phyloP scores from a whole-genome alignment of 2,329 filamentous ascomycete genomes.

The Pyricularia pennisetigena region DNA sequence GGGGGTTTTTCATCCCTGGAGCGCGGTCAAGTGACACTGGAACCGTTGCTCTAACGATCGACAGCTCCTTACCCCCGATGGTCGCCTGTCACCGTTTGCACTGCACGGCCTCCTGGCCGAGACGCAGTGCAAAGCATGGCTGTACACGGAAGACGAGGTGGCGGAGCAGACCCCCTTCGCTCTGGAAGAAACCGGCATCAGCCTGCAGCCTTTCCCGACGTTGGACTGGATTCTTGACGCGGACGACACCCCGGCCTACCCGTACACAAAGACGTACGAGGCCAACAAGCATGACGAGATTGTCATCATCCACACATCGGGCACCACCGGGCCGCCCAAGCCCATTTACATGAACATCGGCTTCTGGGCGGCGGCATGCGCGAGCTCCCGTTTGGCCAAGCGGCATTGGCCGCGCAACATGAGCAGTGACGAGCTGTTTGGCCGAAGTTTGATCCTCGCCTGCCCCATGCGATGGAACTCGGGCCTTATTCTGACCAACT shows the following conservation, averaged over 20 bases:
- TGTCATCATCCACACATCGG: not conserved
- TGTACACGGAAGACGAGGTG: not conserved
- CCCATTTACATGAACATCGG: not conserved
- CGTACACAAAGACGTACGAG: not conserved
- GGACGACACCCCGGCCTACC: not conserved
- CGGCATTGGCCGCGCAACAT: not conserved
- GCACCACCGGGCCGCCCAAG: not conserved
- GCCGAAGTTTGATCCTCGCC: not conserved
- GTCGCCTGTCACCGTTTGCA: not conserved
- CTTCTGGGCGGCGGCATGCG: not conserved
- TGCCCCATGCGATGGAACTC: not conserved
- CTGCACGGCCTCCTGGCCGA: not conserved
- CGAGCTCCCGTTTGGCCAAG: not conserved
- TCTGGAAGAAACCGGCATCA: not conserved
- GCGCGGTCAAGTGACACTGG: too few species aligned
- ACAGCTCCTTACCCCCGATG: not conserved
- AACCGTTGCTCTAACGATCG: too few species aligned
- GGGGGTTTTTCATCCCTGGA: too few species aligned
- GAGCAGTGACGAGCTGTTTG: not conserved
- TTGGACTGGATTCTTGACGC: not conserved
- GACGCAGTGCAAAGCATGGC: not conserved
- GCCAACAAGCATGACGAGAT: not conserved
- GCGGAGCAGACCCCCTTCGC: not conserved
- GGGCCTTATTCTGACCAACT: not conserved
- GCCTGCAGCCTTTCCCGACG: not conserved